Base-by-base conservation (phyloP, 139 green algal species). In the Chlamydomonas eustigma region DNA sequence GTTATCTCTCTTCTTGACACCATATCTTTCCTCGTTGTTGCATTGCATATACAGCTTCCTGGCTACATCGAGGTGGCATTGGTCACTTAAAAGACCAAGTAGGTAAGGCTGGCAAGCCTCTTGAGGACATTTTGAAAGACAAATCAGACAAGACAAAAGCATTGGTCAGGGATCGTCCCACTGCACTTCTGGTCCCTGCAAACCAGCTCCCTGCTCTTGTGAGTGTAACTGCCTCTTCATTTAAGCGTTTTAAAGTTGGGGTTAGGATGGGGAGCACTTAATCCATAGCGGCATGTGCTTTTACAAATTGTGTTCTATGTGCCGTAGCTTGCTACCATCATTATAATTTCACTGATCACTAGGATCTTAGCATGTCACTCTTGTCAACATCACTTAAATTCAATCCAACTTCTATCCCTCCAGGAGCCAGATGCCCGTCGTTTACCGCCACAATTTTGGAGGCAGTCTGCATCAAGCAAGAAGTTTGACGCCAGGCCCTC, bases 401-500 rank as follows among this genome's bases (percentile, higher is more conserved):
- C n/a, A n/a, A n/a, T n/a, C n/a, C n/a, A n/a, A n/a, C n/a, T n/a
- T n/a, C n/a, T n/a, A n/a, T 35, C 8, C 58, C 24, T 28, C 4
- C 76, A 87, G 75, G 77, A 83, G 75, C 74, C 63, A 0, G 77
- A 80, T 4, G 51, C 84, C 50, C 79, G 81, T 30, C 66, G 69
- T 0, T 51, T 89, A 12, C 72, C 82, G 1, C n/a, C n/a, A 6
- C 52, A 76, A 39, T 87, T 87, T 35, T 87, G 82, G 82, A 71
- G 71, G 50, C 35, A 71, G 28, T 64, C 82, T 1, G 51, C 82
- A 1, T 75, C 76, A 0, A 37, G 28, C 6, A 74, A 73, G 34
- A 58, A 44, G 38, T 24, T 58, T 37, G 71, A 64, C 1, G 28
- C 70, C 1, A 22, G 31, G 3, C 50, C 34, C 33, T 34, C 71